These are phyloP conservation scores for Fraxinus anomala DNA, from an alignment of 257 asterid genomes.

Conservation along the genomic window DNA sequence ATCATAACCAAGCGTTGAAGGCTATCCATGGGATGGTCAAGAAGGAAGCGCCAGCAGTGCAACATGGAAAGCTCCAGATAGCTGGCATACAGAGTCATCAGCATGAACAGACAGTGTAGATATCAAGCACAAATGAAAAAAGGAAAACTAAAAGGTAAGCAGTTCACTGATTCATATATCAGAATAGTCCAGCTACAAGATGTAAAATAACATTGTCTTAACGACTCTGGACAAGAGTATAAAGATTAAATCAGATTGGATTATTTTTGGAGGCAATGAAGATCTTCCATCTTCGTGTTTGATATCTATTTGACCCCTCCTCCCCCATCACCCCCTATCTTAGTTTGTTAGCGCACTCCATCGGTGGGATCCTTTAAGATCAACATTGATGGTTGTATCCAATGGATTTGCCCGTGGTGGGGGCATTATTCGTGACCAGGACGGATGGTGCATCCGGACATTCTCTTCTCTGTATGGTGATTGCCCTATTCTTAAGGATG, in stretches of 20 bases:
- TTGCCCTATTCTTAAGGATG: no score
- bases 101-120: slow-evolving; percentile 19
- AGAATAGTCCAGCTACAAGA: slow-evolving; percentile 20
- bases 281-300: background rate
- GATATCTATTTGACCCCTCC: no score
- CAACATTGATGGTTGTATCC: no score
- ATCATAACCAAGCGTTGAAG: slow-evolving; percentile 75
- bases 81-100: slow-evolving; percentile 42
- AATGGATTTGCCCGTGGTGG: no score
- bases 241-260: background rate
- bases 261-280: background rate
- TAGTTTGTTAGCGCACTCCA: no score
- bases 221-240: slow-evolving; percentile 16
- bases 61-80: slow-evolving; percentile 82
- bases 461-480: no score
- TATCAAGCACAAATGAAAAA: background rate
- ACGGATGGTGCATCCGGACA: no score
- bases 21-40: slow-evolving; percentile 51
- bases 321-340: no score
- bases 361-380: no score
- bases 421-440: no score
- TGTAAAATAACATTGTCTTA: slow-evolving; percentile 3
- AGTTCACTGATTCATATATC: slow-evolving; percentile 14
- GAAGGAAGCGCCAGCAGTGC: slow-evolving; percentile 81
- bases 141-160: background rate